Evolutionary conservation across 176 grass and related monocot species (phyloP).

Genomic region (Pontederia paniculata): DNA sequence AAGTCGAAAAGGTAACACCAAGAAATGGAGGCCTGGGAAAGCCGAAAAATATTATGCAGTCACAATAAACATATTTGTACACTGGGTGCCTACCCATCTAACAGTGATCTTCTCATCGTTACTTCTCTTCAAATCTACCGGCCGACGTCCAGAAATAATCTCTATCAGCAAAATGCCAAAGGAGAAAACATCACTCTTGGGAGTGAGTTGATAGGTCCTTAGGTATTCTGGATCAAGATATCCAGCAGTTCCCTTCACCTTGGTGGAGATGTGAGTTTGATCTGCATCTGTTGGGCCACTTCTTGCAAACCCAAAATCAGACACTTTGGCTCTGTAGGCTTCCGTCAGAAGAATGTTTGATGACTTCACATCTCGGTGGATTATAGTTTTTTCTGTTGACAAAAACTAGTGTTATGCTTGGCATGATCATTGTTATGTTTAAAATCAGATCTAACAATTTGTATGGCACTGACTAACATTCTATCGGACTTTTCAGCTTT

Average conservation of each 20-base stretch:
- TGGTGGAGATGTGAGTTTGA: slow-evolving; percentile 91
- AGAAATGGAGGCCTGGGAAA: too few relatives aligned
- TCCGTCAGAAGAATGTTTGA: slow-evolving; percentile 97
- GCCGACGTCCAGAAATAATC: slow-evolving; percentile 77
- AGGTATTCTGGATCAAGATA: slow-evolving; percentile 95
- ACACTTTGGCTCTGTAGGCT: slow-evolving; percentile 82
- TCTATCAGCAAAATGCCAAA: slow-evolving; percentile 94
- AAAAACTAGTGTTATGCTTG: neutral
- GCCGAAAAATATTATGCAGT: too few relatives aligned
- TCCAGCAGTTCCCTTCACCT: slow-evolving; percentile 97
- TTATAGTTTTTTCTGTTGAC: slow-evolving; percentile 92
- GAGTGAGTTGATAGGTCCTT: slow-evolving; percentile 82
- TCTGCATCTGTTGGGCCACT: slow-evolving; percentile 76
- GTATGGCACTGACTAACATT: neutral
- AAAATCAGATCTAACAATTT: neutral
- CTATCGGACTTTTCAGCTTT: neutral
- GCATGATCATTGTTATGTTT: too few relatives aligned
- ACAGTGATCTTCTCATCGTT: slow-evolving; percentile 81
- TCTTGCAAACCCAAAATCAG: slow-evolving; percentile 90
- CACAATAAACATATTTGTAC: too few relatives aligned
- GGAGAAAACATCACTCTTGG: slow-evolving; percentile 98
- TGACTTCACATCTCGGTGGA: slow-evolving; percentile 97
- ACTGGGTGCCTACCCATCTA: slow-evolving; percentile 69
- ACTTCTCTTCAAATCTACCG: slow-evolving; percentile 67
- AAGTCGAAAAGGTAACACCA: neutral